Evolutionary conservation across 1,284 basidiomycete species (phyloP), one percentile per base, ranked within the genome.

Genomic region (Melanopsichium pennsylvanicum): DNA sequence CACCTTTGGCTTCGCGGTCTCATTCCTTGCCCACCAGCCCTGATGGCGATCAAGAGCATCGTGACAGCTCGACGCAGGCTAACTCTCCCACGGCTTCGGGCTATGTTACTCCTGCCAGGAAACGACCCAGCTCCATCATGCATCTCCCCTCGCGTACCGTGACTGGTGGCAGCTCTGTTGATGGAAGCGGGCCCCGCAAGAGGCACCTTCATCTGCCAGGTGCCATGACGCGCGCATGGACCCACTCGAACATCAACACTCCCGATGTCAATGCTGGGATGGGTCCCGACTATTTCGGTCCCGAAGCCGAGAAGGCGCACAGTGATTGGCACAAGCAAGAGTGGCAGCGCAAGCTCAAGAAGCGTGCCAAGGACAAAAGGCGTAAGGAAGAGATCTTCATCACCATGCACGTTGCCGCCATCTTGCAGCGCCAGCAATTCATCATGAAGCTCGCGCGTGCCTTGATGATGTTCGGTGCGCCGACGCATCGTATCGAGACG

Each of bases 401-500:
- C 69, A 93, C 92, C 32, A 89, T 89, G 72, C 92, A 94, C 76
- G 90, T 94, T 18, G 92, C 92, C 2, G 88, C 90, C 54, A 89
- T 94, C 67, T 85, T 94, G 40, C 87, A 89, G 73, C 86, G 93
- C 16, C 92, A 95, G 80, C 90, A 93, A 69, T 95, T 95, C 83
- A 85, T 96, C 57, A 84, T 94, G 80, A 95, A 95, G 84, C 86
- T 95, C 33, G 87, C 90, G 15, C 86, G 92, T 38, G 88, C 91
- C 8, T 87, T 96, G 84, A 94, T 95, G 91, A 93, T 93, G 91
- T 95, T 93, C 71, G 92, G 92, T 33, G 90, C 89, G 2, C 92
- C 93, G n/a, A 88, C 89, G 2, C 92, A 95, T 81, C 88, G 92
- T 39, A 85, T 95, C 38, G 90, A 90, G 77, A 87, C 90, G 6